These are phyloP conservation scores for Lentinula lateritia DNA, from an alignment of 768 basidiomycete genomes.

Conservation along the genomic window DNA sequence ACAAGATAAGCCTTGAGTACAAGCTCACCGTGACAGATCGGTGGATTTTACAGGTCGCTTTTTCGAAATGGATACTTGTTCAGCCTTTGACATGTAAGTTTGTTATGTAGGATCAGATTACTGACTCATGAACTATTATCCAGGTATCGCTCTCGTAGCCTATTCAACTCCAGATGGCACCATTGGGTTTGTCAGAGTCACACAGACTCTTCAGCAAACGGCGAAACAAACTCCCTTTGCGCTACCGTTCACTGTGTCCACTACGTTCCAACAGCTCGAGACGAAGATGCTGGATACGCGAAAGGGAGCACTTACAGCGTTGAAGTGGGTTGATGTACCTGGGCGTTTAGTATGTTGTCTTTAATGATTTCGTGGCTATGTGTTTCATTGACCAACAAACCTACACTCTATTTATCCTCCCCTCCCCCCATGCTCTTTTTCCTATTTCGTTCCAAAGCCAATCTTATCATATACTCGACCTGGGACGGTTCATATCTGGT, in stretches of 20 bases:
- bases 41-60: slow-evolving; percentile 62
- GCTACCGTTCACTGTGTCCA: slow-evolving; percentile 27
- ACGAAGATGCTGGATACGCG: slow-evolving; percentile 29
- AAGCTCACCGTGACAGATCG: slow-evolving; percentile 38
- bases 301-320: slow-evolving; percentile 39
- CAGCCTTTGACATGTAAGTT: slow-evolving; percentile 12
- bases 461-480: slow-evolving; percentile 57
- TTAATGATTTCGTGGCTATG: neutral
- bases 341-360: slow-evolving; percentile 31
- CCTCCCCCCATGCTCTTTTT: neutral
- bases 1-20: slow-evolving; percentile 19
- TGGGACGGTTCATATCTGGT: slow-evolving; percentile 58
- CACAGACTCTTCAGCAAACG: slow-evolving; percentile 34
- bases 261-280: slow-evolving; percentile 22
- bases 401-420: neutral
- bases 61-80: slow-evolving; percentile 47
- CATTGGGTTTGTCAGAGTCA: slow-evolving; percentile 49
- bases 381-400: no score
- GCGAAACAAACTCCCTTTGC: slow-evolving; percentile 21
- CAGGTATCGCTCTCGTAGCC: slow-evolving; percentile 56
- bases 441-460: slow-evolving; percentile 28
- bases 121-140: neutral
- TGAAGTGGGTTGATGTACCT: slow-evolving; percentile 49
- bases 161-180: slow-evolving; percentile 56
- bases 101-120: neutral